Percentiles rank a stretch among this genome's conserved stretches.
Conservation (phyloP, 805 yeast genomes). For the Yamadazyma ubonensis region DNA sequence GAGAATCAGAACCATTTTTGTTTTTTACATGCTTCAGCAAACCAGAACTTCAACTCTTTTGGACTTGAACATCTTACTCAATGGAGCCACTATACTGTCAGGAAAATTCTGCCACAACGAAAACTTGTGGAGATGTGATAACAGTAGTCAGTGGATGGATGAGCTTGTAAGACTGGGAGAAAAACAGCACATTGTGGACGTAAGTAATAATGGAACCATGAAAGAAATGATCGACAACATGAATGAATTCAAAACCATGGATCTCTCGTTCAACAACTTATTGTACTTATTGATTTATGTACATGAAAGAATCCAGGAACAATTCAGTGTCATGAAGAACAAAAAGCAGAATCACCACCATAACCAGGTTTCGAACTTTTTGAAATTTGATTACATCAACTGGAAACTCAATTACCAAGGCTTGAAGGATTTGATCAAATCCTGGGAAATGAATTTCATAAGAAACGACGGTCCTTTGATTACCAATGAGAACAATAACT, state of each 20-base stretch:
- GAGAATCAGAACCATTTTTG: conserved; percentile 53
- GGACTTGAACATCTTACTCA: conserved; percentile 41
- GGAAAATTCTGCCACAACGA: conserved; percentile 67
- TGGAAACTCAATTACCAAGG: conserved; percentile 65
- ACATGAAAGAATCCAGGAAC: conserved; percentile 63
- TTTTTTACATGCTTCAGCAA: conserved; percentile 49
- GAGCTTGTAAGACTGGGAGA: conserved; percentile 7
- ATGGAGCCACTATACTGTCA: conserved; percentile 48
- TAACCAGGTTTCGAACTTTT: conserved; percentile 9
- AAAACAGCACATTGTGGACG: conserved; percentile 16
- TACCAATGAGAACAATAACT: conserved; percentile 49
- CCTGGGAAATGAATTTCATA: conserved; percentile 67
- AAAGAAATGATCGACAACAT: conserved; percentile 10
- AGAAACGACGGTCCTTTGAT: conserved; percentile 62
- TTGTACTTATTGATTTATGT: conserved; percentile 60
- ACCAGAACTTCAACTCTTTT: conserved; percentile 43
- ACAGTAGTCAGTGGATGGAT: conserved; percentile 50
- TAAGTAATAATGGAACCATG: conserved; percentile 14
- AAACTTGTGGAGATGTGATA: conserved; percentile 56
- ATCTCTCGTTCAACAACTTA: conserved; percentile 19
- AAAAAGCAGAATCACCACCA: conserved; percentile 18
- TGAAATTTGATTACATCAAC: conserved; percentile 47
- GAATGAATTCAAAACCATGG: conserved; percentile 10
- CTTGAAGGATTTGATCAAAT: conserved; percentile 54
- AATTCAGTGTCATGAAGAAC: conserved; percentile 31